Percentiles rank a stretch among this genome's conserved stretches.
Evolutionary conservation across 2,329 filamentous ascomycete species (phyloP).

Genomic region (Trichophaea hybrida): DNA sequence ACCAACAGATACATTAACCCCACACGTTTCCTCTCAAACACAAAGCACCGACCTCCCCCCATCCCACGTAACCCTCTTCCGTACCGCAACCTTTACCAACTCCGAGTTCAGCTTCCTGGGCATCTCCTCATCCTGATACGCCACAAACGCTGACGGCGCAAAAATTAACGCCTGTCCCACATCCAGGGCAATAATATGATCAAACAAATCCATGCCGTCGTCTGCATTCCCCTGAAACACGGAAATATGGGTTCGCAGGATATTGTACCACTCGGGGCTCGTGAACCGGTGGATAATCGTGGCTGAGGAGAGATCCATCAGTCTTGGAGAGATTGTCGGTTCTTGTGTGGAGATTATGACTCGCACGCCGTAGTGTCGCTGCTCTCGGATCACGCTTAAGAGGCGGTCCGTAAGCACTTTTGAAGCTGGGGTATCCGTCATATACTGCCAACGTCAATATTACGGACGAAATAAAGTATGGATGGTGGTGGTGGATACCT

Average conservation of each 20-base stretch:
- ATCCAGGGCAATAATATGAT: constrained; percentile 35
- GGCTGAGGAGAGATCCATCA: constrained; percentile 56
- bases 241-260: constrained; percentile 28
- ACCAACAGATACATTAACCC: too few species aligned
- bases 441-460: constrained; percentile 37
- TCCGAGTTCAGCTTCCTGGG: too few species aligned
- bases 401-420: constrained; percentile 47
- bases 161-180: constrained; percentile 40
- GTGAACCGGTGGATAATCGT: constrained; percentile 59
- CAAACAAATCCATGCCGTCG: constrained; percentile 30
- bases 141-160: constrained; percentile 28
- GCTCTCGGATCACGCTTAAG: constrained; percentile 50
- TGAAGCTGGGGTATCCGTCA: constrained; percentile 44
- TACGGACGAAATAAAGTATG: neutral
- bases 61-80: too few species aligned
- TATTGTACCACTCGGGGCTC: constrained; percentile 46
- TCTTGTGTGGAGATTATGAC: constrained; percentile 56
- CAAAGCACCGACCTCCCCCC: too few species aligned
- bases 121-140: too few species aligned
- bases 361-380: constrained; percentile 52
- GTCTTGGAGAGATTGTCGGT: constrained; percentile 50
- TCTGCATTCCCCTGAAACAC: neutral
- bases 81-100: too few species aligned
- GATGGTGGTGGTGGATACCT: constrained; percentile 32
- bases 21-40: too few species aligned